Conservation (phyloP, 2,329 filamentous ascomycete genomes). For the Sarocladium oryzae region DNA sequence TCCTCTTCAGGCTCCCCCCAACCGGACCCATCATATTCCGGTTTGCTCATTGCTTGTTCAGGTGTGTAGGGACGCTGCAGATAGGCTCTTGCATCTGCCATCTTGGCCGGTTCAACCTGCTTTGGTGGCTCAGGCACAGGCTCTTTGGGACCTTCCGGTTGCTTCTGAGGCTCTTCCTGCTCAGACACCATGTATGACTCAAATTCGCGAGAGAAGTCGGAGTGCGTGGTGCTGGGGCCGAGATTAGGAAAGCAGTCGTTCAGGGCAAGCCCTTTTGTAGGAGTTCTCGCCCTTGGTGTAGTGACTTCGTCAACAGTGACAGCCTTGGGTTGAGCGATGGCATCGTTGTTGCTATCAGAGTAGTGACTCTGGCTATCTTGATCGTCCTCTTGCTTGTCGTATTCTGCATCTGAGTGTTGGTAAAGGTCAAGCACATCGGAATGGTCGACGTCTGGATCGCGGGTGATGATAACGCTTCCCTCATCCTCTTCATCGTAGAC, state of each 20-base stretch:
- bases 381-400: slow-evolving; percentile 57
- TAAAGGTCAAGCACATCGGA: slow-evolving; percentile 62
- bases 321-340: slow-evolving; percentile 18
- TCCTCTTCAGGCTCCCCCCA: slow-evolving; percentile 51
- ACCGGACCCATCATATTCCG: slow-evolving; percentile 57
- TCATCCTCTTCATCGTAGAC: slow-evolving; percentile 39
- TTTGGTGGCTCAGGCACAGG: slow-evolving; percentile 12
- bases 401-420: slow-evolving; percentile 38
- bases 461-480: slow-evolving; percentile 60
- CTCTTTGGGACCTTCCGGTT: slow-evolving; percentile 15
- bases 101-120: slow-evolving; percentile 18
- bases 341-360: slow-evolving; percentile 19
- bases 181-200: slow-evolving; percentile 38
- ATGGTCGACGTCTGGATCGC: slow-evolving; percentile 52
- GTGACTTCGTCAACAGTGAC: slow-evolving; percentile 37
- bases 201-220: slow-evolving; percentile 35
- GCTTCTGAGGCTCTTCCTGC: slow-evolving; percentile 24
- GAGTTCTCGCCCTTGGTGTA: slow-evolving; percentile 41
- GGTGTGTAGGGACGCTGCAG: slow-evolving; percentile 43
- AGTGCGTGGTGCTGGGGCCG: slow-evolving; percentile 25
- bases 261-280: slow-evolving; percentile 15
- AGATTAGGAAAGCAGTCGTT: slow-evolving; percentile 31
- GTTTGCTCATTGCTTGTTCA: slow-evolving; percentile 45
- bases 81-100: slow-evolving; percentile 29
- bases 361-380: slow-evolving; percentile 29